phyloP scores from a whole-genome alignment of 176 grass and related monocot species.

The Hyparrhenia diplandra region DNA sequence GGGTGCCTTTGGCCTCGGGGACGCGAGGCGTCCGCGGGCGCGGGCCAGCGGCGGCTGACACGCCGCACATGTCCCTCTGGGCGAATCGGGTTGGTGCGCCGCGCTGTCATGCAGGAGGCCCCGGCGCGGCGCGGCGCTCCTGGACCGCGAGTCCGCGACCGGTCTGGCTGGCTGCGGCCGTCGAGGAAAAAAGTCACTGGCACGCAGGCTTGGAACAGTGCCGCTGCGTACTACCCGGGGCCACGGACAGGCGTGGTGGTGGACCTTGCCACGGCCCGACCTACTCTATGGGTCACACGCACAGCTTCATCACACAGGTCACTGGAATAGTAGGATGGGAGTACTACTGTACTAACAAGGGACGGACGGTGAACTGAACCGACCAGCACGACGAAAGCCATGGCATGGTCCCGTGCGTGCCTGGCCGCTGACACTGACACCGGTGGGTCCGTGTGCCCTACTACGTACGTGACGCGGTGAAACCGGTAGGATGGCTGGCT shows the following conservation, averaged over 20 bases:
- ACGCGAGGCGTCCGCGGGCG: background rate
- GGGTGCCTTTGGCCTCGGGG: background rate
- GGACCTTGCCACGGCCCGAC: background rate
- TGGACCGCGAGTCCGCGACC: background rate
- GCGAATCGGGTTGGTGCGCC: background rate
- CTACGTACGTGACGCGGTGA: background rate
- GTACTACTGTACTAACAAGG: no score
- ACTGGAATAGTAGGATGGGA: no score
- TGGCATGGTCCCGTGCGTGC: background rate
- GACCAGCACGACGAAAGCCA: background rate
- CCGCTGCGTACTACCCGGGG: no score
- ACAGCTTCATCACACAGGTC: no score
- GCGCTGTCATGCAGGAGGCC: constrained; percentile 1
- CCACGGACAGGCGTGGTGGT: background rate
- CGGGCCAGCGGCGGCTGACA: constrained; percentile 25
- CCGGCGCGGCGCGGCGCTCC: background rate
- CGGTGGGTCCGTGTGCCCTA: background rate
- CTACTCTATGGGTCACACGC: no score
- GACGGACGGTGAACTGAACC: background rate
- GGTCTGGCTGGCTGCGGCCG: background rate
- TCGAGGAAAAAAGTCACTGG: constrained; percentile 23
- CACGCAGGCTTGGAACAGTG: constrained; percentile 16
- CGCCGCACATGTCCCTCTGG: constrained; percentile 34
- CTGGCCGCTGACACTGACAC: background rate
- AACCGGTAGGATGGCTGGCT: background rate